These are phyloP conservation scores for Panellus pusillus DNA, from an alignment of 768 basidiomycete genomes.

Conservation along the genomic window DNA sequence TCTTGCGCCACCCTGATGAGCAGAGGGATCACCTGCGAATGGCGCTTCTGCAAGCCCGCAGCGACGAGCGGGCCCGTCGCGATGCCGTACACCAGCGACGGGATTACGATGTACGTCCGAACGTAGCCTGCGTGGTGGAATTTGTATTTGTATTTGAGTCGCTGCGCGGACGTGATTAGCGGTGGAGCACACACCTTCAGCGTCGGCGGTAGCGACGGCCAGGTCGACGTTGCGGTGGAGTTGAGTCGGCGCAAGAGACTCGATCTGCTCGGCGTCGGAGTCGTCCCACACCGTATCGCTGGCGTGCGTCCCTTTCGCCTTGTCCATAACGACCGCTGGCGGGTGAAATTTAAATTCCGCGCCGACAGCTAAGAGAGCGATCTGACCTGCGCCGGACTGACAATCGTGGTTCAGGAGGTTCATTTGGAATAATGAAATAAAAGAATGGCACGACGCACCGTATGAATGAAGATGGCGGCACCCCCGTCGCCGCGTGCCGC, in stretches of 20 bases:
- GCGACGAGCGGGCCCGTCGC: slow-evolving; percentile 48
- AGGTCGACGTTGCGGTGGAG: slow-evolving; percentile 41
- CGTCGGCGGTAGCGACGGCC: slow-evolving; percentile 31
- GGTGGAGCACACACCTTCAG: no score
- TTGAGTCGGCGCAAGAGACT: slow-evolving; percentile 31
- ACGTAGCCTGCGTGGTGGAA: slow-evolving; percentile 54
- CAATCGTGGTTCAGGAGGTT: background rate
- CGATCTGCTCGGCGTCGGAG: slow-evolving; percentile 32
- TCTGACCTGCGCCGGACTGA: slow-evolving; percentile 54
- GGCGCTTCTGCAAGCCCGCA: slow-evolving; percentile 50
- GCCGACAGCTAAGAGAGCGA: background rate
- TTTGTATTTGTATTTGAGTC: no score
- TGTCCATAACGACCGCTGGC: slow-evolving; percentile 32
- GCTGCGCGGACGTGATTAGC: no score
- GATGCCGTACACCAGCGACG: slow-evolving; percentile 63
- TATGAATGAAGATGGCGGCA: slow-evolving; percentile 57
- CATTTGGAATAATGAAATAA: background rate
- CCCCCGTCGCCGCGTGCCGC: slow-evolving; percentile 40
- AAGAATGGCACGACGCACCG: slow-evolving; percentile 38
- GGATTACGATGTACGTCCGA: slow-evolving; percentile 50
- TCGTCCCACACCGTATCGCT: slow-evolving; percentile 37
- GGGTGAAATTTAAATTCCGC: background rate
- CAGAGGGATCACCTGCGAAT: slow-evolving; percentile 52
- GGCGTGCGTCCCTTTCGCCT: slow-evolving; percentile 28
- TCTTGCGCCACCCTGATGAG: slow-evolving; percentile 45